Base-by-base conservation (phyloP, 1,284 basidiomycete species). In the Ustilago curta region DNA sequence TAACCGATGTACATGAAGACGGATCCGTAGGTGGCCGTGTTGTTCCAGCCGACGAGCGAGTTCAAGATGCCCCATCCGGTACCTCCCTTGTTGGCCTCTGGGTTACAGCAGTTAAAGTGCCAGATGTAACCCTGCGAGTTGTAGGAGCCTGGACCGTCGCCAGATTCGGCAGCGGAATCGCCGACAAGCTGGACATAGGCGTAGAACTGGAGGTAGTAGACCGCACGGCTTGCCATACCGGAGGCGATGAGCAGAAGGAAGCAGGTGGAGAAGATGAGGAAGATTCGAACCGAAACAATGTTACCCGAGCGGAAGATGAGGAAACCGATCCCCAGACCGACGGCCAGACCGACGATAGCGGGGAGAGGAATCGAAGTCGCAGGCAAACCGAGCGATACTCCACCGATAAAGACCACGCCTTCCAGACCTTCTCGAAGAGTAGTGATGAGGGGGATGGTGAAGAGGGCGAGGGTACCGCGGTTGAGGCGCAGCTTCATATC, bases 61-160 rank as follows among this genome's bases (percentile, higher is more conserved):
- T 84, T 84, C 47, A 84, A 53, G 18, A 84, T 76, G 8, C 76
- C 66, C 81, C 81, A 84, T 14, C 81, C 81, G 8, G 62, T 70
- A 8, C 79, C 81, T 91, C 80, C 67, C 65, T 79, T 76, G 72
- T 81, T 68, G 63, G 77, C 59, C 52, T 91, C 92, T 0, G 86
- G 95, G 77, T 90, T 92, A 55, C 90, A 95, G 74, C 93, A 93
- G 85, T 95, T 95, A 85, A 90, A 88, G 84, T 83, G 81, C 73
- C 78, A 83, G 35, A 83, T 63, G 67, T 82, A 83, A 35, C 70
- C 75, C 8, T 54, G 59, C 11, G 75, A 59, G 40, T 82, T 60
- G 76, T 79, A 83, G n/a, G 57, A 64, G 2, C 80, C 82, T 2
- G 80, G 77, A 18, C 82, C 82, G 32, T 68, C 50, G 12, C 82